Conservation (phyloP, 208 protist genomes). For the Crithidia expoeki region DNA sequence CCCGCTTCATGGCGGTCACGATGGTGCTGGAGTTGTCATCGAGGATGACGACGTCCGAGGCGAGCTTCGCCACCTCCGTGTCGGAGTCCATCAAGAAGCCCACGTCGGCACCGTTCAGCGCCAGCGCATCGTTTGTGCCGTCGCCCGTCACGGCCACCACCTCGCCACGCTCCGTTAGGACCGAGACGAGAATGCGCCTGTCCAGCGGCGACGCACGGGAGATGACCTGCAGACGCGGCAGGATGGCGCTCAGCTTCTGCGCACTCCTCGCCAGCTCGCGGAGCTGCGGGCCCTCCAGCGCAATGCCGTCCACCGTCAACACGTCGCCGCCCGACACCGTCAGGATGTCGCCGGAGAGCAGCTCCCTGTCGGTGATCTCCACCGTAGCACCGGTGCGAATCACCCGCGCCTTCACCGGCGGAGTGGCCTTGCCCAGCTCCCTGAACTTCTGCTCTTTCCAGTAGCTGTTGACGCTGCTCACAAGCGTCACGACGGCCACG, state of each 20-base stretch:
- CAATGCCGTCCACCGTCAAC: slow-evolving; percentile 92
- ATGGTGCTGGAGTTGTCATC: slow-evolving; percentile 99
- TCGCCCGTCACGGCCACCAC: slow-evolving; percentile 96
- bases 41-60: slow-evolving; percentile 95
- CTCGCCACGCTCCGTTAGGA: slow-evolving; percentile 72
- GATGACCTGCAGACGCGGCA: slow-evolving; percentile 90
- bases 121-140: slow-evolving; percentile 97
- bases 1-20: slow-evolving; percentile 97
- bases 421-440: slow-evolving; percentile 69
- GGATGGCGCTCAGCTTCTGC: slow-evolving; percentile 47
- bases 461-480: slow-evolving; percentile 92
- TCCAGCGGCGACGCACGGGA: slow-evolving; percentile 95
- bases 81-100: slow-evolving; percentile 96
- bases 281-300: slow-evolving; percentile 92
- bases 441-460: slow-evolving; percentile 94
- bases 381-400: slow-evolving; percentile 55
- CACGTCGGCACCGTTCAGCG: slow-evolving; percentile 98
- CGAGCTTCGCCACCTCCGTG: slow-evolving; percentile 94
- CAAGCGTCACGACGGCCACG: slow-evolving; percentile 86
- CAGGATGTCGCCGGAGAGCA: slow-evolving; percentile 87
- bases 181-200: slow-evolving; percentile 87
- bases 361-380: slow-evolving; percentile 56
- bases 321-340: slow-evolving; percentile 91
- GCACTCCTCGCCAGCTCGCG: slow-evolving; percentile 72
- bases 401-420: slow-evolving; percentile 74